These are phyloP conservation scores for Chlorella sp. DNA, from an alignment of 139 green algal genomes.

Conservation along the genomic window DNA sequence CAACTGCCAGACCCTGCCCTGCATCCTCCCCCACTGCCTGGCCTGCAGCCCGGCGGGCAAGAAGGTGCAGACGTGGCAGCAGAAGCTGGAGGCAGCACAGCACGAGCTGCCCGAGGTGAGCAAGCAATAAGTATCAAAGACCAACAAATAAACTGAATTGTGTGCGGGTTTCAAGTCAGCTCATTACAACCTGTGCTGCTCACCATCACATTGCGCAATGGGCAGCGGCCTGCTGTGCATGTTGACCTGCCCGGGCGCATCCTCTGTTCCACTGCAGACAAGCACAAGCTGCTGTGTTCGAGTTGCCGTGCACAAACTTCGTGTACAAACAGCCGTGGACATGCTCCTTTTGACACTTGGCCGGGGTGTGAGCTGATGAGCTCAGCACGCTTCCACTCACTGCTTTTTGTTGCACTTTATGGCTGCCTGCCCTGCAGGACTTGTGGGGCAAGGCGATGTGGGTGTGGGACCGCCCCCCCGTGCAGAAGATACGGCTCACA, in stretches of 20 bases:
- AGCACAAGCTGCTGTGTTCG: no score
- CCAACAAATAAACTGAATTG: not conserved
- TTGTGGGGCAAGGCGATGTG: slow-evolving; percentile 69
- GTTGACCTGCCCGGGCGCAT: no score
- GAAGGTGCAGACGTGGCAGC: slow-evolving; percentile 20
- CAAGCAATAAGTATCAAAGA: no score
- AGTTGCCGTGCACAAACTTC: no score
- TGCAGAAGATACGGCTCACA: slow-evolving; percentile 73
- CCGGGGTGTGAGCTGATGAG: no score
- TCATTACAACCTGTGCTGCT: not conserved
- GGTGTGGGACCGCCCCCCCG: slow-evolving; percentile 69
- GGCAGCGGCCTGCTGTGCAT: no score
- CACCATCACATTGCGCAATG: no score
- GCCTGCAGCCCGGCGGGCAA: slow-evolving; percentile 11
- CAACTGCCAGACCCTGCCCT: no score
- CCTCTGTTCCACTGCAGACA: no score
- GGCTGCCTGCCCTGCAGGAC: slow-evolving; percentile 37
- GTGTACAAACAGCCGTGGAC: no score
- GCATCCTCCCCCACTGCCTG: not conserved
- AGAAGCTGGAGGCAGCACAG: slow-evolving; percentile 7
- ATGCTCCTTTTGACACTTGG: no score
- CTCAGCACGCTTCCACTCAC: no score
- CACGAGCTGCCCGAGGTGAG: slow-evolving; percentile 45
- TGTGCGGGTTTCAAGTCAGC: not conserved
- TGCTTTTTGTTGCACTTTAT: not conserved